These are phyloP conservation scores for Iris macrosiphon DNA, from an alignment of 106 monocot species.

Conservation along the genomic window DNA sequence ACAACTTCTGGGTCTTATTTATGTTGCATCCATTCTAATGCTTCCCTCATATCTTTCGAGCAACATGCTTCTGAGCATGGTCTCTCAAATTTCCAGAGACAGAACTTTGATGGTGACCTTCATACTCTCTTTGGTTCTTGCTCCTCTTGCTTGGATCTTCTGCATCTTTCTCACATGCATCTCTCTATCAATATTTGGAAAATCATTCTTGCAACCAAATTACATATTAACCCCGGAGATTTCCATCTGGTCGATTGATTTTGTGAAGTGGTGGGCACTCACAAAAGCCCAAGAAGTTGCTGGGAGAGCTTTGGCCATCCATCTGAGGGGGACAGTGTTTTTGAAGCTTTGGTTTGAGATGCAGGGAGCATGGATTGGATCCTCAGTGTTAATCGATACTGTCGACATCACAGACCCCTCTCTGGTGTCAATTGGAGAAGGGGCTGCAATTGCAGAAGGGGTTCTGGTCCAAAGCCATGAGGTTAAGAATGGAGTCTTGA, in stretches of 20 bases:
- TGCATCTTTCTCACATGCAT: slow-evolving; percentile 26
- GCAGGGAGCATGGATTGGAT: slow-evolving; percentile 28
- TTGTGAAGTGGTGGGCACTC: slow-evolving; percentile 51
- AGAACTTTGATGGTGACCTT: background rate
- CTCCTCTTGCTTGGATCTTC: slow-evolving; percentile 44
- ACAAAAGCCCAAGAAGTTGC: slow-evolving; percentile 38
- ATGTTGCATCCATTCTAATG: slow-evolving; percentile 20
- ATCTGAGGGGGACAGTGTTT: slow-evolving; percentile 39
- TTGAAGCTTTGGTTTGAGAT: slow-evolving; percentile 40
- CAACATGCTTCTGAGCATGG: slow-evolving; percentile 4
- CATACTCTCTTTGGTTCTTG: slow-evolving; percentile 16
- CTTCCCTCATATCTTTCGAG: slow-evolving; percentile 38
- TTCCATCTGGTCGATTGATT: slow-evolving; percentile 40
- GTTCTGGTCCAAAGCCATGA: slow-evolving; percentile 45
- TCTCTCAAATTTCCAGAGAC: background rate
- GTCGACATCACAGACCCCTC: slow-evolving; percentile 47
- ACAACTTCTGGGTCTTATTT: slow-evolving; percentile 26
- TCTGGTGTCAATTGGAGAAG: slow-evolving; percentile 34
- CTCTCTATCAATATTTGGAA: slow-evolving; percentile 32
- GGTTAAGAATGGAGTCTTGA: slow-evolving; percentile 32
- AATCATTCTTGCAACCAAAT: slow-evolving; percentile 36
- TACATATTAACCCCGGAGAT: slow-evolving; percentile 29
- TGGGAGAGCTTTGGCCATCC: slow-evolving; percentile 30
- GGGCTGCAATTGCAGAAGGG: slow-evolving; percentile 38
- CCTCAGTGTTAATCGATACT: slow-evolving; percentile 36